These are phyloP conservation scores for Vicia villosa DNA, from an alignment of 306 rosid species.

Conservation along the genomic window DNA sequence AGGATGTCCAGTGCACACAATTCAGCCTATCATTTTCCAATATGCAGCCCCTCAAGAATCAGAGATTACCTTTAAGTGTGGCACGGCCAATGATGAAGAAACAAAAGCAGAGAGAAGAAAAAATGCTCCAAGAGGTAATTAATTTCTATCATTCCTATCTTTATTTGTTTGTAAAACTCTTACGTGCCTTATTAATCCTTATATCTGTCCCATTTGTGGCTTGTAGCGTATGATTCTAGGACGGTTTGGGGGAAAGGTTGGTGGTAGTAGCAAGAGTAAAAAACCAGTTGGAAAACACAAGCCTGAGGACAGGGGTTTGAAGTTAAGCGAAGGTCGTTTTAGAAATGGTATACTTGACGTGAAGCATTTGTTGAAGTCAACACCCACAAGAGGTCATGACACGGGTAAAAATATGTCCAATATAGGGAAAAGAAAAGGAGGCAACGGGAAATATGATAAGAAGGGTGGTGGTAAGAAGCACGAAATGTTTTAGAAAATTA, in stretches of 20 bases:
- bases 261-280: constrained; percentile 48
- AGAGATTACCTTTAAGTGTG: constrained; percentile 67
- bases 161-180: background rate
- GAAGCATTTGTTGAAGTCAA: constrained; percentile 58
- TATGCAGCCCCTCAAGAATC: constrained; percentile 63
- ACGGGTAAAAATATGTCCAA: constrained; percentile 22
- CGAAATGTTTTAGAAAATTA: background rate
- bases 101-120: constrained; percentile 71
- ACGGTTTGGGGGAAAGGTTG: constrained; percentile 50
- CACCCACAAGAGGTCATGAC: constrained; percentile 43
- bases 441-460: constrained; percentile 44
- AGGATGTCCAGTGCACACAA: background rate
- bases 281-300: constrained; percentile 51
- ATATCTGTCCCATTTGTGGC: constrained; percentile 8
- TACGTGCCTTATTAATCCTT: constrained; percentile 20
- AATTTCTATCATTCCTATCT: constrained; percentile 5
- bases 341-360: constrained; percentile 79
- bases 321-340: constrained; percentile 63
- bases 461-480: constrained; percentile 49
- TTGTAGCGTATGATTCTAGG: constrained; percentile 56
- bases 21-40: constrained; percentile 17
- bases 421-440: constrained; percentile 43
- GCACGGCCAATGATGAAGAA: constrained; percentile 78
- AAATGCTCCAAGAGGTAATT: constrained; percentile 68
- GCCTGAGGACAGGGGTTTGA: constrained; percentile 59